A percentile compares a stretch with the other conserved stretches of the same genome.
Evolutionary conservation across 2,329 filamentous ascomycete species (phyloP).

Genomic region (Fusarium scirpi): DNA sequence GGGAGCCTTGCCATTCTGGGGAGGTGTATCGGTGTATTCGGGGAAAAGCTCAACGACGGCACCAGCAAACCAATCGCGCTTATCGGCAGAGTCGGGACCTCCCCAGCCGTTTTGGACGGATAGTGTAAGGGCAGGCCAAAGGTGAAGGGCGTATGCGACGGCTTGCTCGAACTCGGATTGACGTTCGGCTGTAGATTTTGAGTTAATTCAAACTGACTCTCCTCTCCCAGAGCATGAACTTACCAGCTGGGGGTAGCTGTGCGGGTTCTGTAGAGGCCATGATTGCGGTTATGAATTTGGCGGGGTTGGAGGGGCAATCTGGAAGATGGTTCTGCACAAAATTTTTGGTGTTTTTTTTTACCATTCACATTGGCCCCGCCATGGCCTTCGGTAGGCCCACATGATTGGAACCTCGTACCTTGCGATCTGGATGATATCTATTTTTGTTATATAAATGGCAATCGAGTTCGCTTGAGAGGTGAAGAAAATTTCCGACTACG

Average conservation of each 20-base stretch:
- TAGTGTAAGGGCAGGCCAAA: conserved; percentile 89
- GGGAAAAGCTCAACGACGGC: conserved; percentile 84
- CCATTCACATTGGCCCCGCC: conserved; percentile 8
- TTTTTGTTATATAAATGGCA: background rate
- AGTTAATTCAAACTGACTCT: background rate
- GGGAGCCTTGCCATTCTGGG: conserved; percentile 45
- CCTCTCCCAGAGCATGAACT: background rate
- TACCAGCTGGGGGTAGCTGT: conserved; percentile 51
- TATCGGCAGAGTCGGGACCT: conserved; percentile 83
- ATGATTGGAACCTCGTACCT: conserved; percentile 3
- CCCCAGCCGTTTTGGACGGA: conserved; percentile 91
- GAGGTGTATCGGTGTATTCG: conserved; percentile 66
- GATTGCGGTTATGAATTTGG: conserved; percentile 37
- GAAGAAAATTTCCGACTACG: background rate
- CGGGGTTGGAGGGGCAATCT: conserved; percentile 51
- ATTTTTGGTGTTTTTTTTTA: conserved; percentile 47
- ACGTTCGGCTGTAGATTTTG: conserved; percentile 60
- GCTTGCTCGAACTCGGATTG: conserved; percentile 83
- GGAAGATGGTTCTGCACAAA: conserved; percentile 41
- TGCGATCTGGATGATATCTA: background rate
- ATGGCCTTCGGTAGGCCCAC: conserved; percentile 8
- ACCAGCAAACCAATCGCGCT: conserved; percentile 96
- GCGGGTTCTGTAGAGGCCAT: conserved; percentile 51
- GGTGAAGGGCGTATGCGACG: conserved; percentile 84
- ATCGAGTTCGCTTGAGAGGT: background rate